phyloP scores from a whole-genome alignment of 2,329 filamentous ascomycete species.

The Epichloe elymi region DNA sequence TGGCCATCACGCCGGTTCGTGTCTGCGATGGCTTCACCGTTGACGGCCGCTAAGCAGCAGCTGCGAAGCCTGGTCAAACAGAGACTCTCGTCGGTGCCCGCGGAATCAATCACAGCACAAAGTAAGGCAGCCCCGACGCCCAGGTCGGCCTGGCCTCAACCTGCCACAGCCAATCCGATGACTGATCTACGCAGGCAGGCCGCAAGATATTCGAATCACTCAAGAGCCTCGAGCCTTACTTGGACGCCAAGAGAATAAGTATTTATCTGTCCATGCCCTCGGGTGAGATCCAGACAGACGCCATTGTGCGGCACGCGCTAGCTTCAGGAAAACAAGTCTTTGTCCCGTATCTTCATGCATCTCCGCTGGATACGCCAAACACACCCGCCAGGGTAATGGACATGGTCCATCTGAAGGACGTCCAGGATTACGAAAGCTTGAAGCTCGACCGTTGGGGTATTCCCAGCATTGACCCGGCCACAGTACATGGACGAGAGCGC shows the following conservation, averaged over 20 bases:
- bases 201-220: slow-evolving; percentile 50
- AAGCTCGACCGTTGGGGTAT: slow-evolving; percentile 83
- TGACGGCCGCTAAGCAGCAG: slow-evolving; percentile 55
- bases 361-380: slow-evolving; percentile 28
- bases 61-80: slow-evolving; percentile 59
- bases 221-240: slow-evolving; percentile 58
- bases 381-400: slow-evolving; percentile 70
- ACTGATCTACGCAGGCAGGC: slow-evolving; percentile 46
- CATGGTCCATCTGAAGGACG: slow-evolving; percentile 68
- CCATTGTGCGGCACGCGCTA: slow-evolving; percentile 72
- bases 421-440: slow-evolving; percentile 67
- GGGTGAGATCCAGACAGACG: slow-evolving; percentile 72
- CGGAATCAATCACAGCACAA: slow-evolving; percentile 52
- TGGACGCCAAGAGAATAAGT: slow-evolving; percentile 60
- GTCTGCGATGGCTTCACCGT: slow-evolving; percentile 3
- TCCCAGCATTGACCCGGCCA: slow-evolving; percentile 60
- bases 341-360: slow-evolving; percentile 74
- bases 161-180: background rate
- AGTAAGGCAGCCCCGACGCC: slow-evolving; percentile 38
- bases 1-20: background rate
- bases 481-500: slow-evolving; percentile 54
- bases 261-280: slow-evolving; percentile 89
- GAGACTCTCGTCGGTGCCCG: slow-evolving; percentile 45
- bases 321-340: slow-evolving; percentile 70
- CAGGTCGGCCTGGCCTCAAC: background rate